Base-by-base conservation (phyloP, 305 asterid genomes). In the Solanum hybrid region DNA sequence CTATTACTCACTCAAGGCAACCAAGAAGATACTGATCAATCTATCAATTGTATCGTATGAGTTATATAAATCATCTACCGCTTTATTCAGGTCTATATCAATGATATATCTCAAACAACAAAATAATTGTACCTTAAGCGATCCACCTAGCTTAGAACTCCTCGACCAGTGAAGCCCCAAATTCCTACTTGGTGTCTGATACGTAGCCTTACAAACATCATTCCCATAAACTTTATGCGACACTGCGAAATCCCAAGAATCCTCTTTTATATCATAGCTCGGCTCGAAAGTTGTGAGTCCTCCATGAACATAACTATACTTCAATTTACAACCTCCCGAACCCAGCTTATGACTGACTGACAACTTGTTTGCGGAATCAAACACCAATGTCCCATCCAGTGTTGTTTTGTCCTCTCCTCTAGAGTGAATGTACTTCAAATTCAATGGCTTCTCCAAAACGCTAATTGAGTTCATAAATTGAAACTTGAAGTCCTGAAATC, bases 121-220 rank as follows among this genome's bases (percentile, higher is more conserved):
- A 89, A 87, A 2, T 39, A 72, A 79, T 73, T 29, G n/a, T 95
- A 97, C 99, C 99, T 97, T 97, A 79, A 96, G 93, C 0, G 97
- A 93, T 10, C 98, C 97, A 70, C 92, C 91, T 86, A 86, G 38
- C 91, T 93, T 95, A 13, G 96, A 93, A 89, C 86, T 94, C 89
- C 96, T 93, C 0, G 94, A 92, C 99, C 99, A 97, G 91, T 96
- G 98, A 34, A 97, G 93, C 90, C 97, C 98, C 94, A 97, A 92
- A 90, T 95, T 92, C 94, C 93, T 95, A 90, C 92, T 94, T 10
- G 91, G 90, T 2, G 98, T 91, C 93, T 95, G 97, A 91, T 95
- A 97, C 7, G 98, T 93, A 91, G 95, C 98, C 92, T 83, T 93
- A 82, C 96, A 86, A 45, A 95, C 92, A 91, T 94, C 95, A 91